A percentile compares a stretch with the other conserved stretches of the same genome.
phyloP scores from a whole-genome alignment of 2,329 filamentous ascomycete genomes.

The Pyrenochaeta sp. region DNA sequence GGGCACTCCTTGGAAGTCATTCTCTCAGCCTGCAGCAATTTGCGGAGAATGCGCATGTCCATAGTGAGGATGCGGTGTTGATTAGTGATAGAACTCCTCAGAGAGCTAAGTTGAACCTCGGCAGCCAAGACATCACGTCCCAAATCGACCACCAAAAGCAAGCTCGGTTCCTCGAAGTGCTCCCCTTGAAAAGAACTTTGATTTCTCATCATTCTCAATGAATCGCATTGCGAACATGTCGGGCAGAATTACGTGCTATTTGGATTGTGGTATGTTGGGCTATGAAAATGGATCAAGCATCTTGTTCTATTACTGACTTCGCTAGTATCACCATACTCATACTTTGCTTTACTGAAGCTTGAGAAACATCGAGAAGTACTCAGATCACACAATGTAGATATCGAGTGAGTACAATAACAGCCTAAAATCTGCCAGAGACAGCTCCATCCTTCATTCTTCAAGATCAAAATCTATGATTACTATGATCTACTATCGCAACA shows the following conservation, averaged over 20 bases:
- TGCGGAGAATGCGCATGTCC: constrained; percentile 6
- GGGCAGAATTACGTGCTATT: constrained; percentile 70
- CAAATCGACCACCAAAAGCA: neutral
- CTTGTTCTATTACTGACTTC: constrained; percentile 12
- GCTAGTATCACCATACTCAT: constrained; percentile 69
- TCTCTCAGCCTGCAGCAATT: neutral
- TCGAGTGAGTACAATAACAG: constrained; percentile 65
- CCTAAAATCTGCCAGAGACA: too few species aligned
- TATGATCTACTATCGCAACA: neutral
- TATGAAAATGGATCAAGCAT: neutral
- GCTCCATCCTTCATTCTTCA: too few species aligned
- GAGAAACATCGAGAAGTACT: constrained; percentile 64
- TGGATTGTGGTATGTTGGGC: constrained; percentile 69
- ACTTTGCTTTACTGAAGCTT: constrained; percentile 65
- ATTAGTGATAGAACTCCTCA: constrained; percentile 27
- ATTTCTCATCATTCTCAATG: constrained; percentile 20
- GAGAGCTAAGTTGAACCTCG: constrained; percentile 28
- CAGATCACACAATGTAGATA: constrained; percentile 65
- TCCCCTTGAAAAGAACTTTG: neutral
- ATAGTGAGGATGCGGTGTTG: constrained; percentile 8
- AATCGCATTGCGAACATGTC: constrained; percentile 56
- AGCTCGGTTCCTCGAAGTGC: neutral
- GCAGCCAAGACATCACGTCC: constrained; percentile 26
- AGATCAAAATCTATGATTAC: too few species aligned
- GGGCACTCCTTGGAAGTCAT: neutral